Evolutionary conservation across 2,329 filamentous ascomycete genomes (phyloP).

Genomic region (Eurotiales sp.): DNA sequence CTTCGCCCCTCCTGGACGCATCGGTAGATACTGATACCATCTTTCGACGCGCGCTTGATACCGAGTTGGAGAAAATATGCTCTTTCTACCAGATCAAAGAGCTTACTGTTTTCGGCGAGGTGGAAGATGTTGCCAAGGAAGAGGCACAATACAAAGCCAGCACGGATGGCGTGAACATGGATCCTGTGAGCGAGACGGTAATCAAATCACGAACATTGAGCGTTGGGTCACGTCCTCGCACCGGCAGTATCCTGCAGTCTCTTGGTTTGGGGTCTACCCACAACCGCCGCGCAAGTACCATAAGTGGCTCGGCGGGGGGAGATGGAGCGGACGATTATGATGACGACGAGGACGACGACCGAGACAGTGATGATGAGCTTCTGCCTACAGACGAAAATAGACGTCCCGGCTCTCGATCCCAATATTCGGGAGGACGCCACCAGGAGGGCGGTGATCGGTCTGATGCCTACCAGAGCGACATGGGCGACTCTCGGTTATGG

Average conservation of each 20-base stretch:
- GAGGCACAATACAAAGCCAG: conserved; percentile 65
- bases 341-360: conserved; percentile 43
- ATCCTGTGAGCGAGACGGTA: conserved; percentile 39
- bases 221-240: conserved; percentile 40
- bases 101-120: conserved; percentile 76
- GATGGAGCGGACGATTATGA: too few species aligned
- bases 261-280: conserved; percentile 39
- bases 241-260: conserved; percentile 52
- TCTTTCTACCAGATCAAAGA: conserved; percentile 91
- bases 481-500: conserved; percentile 34
- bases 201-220: conserved; percentile 39
- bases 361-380: conserved; percentile 59
- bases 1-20: conserved; percentile 71
- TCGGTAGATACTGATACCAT: conserved; percentile 69
- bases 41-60: conserved; percentile 76
- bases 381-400: conserved; percentile 44
- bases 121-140: conserved; percentile 72
- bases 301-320: conserved; percentile 51
- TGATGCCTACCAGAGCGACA: conserved; percentile 28
- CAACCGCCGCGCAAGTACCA: conserved; percentile 45
- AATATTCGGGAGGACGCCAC: conserved; percentile 18
- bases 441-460: conserved; percentile 26
- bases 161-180: conserved; percentile 41
- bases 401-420: conserved; percentile 20
- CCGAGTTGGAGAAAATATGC: conserved; percentile 89